phyloP scores from a whole-genome alignment of 2,329 filamentous ascomycete genomes.

The Colletotrichum lupini region DNA sequence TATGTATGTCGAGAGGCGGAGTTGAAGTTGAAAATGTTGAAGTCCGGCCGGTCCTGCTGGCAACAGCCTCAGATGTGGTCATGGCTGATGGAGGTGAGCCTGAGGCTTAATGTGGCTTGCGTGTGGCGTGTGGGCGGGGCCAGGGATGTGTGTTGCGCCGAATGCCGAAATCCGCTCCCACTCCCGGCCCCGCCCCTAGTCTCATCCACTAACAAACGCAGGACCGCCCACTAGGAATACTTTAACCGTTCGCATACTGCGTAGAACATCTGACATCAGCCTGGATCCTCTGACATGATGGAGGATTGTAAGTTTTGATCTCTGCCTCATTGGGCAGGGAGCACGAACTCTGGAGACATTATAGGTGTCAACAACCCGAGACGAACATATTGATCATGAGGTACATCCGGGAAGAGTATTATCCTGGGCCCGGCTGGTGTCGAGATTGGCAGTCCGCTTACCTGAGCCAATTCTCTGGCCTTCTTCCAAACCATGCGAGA shows the following conservation, averaged over 20 bases:
- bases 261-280: not conserved
- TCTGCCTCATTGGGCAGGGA: not conserved
- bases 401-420: too few relatives aligned
- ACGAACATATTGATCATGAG: too few relatives aligned
- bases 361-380: not conserved
- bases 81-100: not conserved
- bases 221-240: not conserved
- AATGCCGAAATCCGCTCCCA: constrained; percentile 3
- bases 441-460: too few relatives aligned
- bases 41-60: not conserved
- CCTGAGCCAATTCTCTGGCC: too few relatives aligned
- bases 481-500: too few relatives aligned
- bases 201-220: not conserved
- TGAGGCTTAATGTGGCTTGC: not conserved
- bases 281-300: not conserved
- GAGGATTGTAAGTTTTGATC: not conserved
- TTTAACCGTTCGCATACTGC: not conserved
- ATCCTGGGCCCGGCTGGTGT: too few relatives aligned
- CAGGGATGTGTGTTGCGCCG: not conserved
- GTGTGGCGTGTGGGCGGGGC: not conserved
- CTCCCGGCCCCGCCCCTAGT: too few relatives aligned
- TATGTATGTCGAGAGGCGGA: constrained; percentile 10
- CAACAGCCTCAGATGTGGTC: not conserved
- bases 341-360: not conserved
- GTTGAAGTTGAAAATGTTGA: not conserved